Base-by-base conservation (phyloP, 2,329 filamentous ascomycete species). In the Dactylellina haptotyla region DNA sequence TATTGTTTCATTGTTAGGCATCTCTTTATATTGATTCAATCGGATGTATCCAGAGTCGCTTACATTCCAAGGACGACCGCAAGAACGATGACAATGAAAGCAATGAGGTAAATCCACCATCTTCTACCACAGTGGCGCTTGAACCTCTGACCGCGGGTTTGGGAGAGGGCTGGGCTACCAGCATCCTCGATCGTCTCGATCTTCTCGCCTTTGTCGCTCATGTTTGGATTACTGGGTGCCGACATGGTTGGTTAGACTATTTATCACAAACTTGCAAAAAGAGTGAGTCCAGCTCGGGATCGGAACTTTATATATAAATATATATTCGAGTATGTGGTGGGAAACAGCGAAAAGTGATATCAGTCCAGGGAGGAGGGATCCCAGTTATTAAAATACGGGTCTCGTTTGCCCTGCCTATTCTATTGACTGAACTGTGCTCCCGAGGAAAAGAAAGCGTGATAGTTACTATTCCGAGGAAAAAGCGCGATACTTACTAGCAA, bases 51-150 rank as follows among this genome's bases (percentile, higher is more conserved):
- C 26, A n/a, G 26, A 48, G 45, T 46, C 20, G 14, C 87, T 85
- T 82, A 89, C 87, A 89, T 80, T 39, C 88, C 81, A 39, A 86
- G 82, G 16, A 90, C 84, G 37, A 87, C 81, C 12, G 90, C 80
- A 32, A 87, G 82, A 45, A 85, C 79, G 46, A 87, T 80, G 72
- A 83, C 76, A 65, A 84, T 78, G 57, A 87, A 79, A 14, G 83
- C 78, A 67, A 89, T 81, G 69, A 88, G 79, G 76, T 88, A 83
- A 75, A 83, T 77, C 87, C 87, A 89, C 88, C 87, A 89, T 77
- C 85, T 88, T 76, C 82, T 83, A 78, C 80, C 83, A 79, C 84
- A 84, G 78, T 87, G 85, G 50, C 82, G 81, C 63, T 81, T 80
- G 75, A 81, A 81, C 28, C 79, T 79, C 70, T 82, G 80, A 75